These are phyloP conservation scores for Nicotiana benthamiana DNA, from an alignment of 257 asterid species.

Conservation along the genomic window DNA sequence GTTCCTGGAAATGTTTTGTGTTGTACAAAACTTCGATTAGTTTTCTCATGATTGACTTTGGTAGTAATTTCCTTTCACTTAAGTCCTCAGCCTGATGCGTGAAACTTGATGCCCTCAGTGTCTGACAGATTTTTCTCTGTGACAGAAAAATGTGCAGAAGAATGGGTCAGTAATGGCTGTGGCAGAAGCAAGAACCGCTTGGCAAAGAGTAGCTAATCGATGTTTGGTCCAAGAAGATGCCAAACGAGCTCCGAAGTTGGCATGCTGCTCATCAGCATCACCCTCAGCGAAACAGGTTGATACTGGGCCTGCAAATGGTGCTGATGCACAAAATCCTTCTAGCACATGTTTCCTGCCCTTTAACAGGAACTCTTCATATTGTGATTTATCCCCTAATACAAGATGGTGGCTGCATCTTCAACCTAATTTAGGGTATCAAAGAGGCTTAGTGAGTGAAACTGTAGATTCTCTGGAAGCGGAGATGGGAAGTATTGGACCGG, in stretches of 20 bases:
- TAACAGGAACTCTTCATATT: constrained; percentile 33
- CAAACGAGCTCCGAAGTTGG: constrained; percentile 84
- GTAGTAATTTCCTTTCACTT: background rate
- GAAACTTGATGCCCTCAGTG: background rate
- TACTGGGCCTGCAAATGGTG: constrained; percentile 22
- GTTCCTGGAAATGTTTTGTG: background rate
- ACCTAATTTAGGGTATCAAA: constrained; percentile 38
- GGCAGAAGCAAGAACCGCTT: constrained; percentile 80
- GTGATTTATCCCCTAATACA: constrained; percentile 54
- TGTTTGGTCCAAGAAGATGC: constrained; percentile 92
- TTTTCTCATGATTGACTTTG: background rate
- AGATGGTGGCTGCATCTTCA: constrained; percentile 82
- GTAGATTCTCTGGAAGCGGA: constrained; percentile 20
- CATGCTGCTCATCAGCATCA: constrained; percentile 56
- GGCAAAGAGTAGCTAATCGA: constrained; percentile 84
- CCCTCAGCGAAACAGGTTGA: constrained; percentile 37
- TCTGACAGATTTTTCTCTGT: background rate
- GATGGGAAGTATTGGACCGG: constrained; percentile 18
- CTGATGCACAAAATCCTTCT: constrained; percentile 32
- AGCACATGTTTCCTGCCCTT: constrained; percentile 30
- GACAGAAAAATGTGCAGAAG: constrained; percentile 17
- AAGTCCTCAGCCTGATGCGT: background rate
- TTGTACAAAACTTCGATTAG: background rate
- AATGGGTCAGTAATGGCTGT: constrained; percentile 53
- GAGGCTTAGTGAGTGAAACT: constrained; percentile 29